A percentile compares a stretch with the other conserved stretches of the same genome.
These are phyloP conservation scores for Pugionium dolabratum DNA, from an alignment of 345 rosid genomes.

Conservation along the genomic window DNA sequence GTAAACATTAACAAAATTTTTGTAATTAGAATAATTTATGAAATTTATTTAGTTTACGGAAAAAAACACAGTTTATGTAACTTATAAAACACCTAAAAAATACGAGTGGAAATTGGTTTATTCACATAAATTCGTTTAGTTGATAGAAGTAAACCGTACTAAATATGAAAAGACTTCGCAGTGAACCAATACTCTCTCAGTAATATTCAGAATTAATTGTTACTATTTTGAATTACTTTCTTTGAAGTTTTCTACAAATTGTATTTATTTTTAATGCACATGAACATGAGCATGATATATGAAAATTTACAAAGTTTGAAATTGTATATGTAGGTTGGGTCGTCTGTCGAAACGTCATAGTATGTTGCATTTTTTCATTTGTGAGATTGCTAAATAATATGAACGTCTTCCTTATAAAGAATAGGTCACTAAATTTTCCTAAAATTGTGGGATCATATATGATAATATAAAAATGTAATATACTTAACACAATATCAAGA, in stretches of 20 bases:
- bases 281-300: neutral
- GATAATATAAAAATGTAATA: too few relatives aligned
- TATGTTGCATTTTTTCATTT: neutral
- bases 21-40: too few relatives aligned
- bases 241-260: too few relatives aligned
- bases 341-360: neutral
- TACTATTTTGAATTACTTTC: neutral
- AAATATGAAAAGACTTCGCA: conserved; percentile 8
- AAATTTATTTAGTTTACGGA: too few relatives aligned
- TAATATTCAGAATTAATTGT: neutral
- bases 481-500: neutral
- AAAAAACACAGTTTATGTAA: too few relatives aligned
- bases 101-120: too few relatives aligned
- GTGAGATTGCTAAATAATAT: neutral
- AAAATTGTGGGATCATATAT: neutral
- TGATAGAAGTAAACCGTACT: too few relatives aligned
- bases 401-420: neutral
- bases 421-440: neutral
- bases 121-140: too few relatives aligned
- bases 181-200: neutral
- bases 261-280: neutral
- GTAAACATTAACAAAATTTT: too few relatives aligned
- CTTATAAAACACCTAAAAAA: too few relatives aligned
- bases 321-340: neutral
- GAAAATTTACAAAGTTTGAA: neutral